These are phyloP conservation scores for Ophiostoma himal-ulmi DNA, from an alignment of 2,329 filamentous ascomycete genomes.

Conservation along the genomic window DNA sequence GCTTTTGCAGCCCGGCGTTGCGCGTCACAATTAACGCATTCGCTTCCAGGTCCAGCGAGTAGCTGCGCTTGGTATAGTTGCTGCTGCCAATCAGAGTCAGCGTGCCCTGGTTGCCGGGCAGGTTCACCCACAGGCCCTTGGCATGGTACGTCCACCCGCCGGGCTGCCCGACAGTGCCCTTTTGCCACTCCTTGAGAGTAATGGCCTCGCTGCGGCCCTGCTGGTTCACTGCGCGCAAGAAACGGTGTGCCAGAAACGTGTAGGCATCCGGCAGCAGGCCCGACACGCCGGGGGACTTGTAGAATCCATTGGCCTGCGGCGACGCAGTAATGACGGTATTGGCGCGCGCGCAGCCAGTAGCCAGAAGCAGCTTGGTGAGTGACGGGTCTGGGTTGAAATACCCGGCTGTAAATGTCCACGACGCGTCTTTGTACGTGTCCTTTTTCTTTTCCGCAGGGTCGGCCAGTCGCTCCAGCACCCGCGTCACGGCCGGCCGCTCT, in stretches of 20 bases:
- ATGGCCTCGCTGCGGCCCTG: slow-evolving; percentile 52
- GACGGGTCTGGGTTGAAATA: slow-evolving; percentile 96
- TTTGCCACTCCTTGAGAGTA: slow-evolving; percentile 78
- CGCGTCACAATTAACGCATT: slow-evolving; percentile 80
- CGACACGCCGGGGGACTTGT: slow-evolving; percentile 77
- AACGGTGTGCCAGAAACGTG: slow-evolving; percentile 76
- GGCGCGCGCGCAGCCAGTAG: slow-evolving; percentile 55
- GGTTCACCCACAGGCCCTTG: slow-evolving; percentile 87
- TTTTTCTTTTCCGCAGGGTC: slow-evolving; percentile 34
- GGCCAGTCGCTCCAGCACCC: slow-evolving; percentile 64
- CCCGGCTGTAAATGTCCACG: slow-evolving; percentile 94
- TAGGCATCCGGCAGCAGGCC: slow-evolving; percentile 90
- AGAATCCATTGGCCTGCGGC: slow-evolving; percentile 93
- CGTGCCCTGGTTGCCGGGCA: slow-evolving; percentile 60
- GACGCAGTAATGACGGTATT: slow-evolving; percentile 89
- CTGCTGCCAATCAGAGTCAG: slow-evolving; percentile 84
- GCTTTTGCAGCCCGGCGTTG: slow-evolving; percentile 63
- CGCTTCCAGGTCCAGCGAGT: slow-evolving; percentile 84
- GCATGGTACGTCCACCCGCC: slow-evolving; percentile 97
- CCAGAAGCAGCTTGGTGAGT: slow-evolving; percentile 72
- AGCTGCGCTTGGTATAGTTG: slow-evolving; percentile 93
- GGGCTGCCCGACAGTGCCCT: slow-evolving; percentile 71
- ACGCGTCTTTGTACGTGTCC: slow-evolving; percentile 56
- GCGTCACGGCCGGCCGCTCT: slow-evolving; percentile 75
- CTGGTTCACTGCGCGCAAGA: slow-evolving; percentile 56